phyloP scores from a whole-genome alignment of 73 alveolate species.

The Paramecium caudatum region DNA sequence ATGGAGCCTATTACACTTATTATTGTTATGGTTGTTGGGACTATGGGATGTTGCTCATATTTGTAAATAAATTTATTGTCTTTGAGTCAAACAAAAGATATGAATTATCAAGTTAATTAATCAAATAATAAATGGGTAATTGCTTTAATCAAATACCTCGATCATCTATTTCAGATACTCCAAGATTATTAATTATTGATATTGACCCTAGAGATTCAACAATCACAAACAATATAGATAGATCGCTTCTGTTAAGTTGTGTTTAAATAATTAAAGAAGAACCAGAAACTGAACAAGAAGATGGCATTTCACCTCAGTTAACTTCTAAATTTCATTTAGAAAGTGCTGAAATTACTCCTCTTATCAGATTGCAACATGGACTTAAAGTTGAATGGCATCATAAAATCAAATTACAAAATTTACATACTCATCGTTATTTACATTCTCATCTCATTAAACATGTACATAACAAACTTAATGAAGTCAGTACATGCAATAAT shows the following conservation, averaged over 20 bases:
- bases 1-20: background rate
- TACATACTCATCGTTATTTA: slow-evolving; percentile 17
- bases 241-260: background rate
- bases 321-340: background rate
- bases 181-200: background rate
- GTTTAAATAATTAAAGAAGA: slow-evolving; percentile 24
- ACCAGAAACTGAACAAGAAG: slow-evolving; percentile 40
- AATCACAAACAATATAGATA: background rate
- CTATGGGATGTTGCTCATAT: slow-evolving; percentile 57
- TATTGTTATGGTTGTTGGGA: slow-evolving; percentile 30
- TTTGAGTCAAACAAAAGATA: no score
- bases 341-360: background rate
- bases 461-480: slow-evolving; percentile 27
- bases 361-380: slow-evolving; percentile 4
- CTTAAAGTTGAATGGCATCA: slow-evolving; percentile 15
- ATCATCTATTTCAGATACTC: background rate
- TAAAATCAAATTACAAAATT: background rate
- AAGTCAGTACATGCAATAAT: slow-evolving; percentile 31
- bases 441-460: slow-evolving; percentile 14
- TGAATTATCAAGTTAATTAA: no score
- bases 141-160: background rate
- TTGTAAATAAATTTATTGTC: no score
- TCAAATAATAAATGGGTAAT: slow-evolving; percentile 25
- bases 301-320: background rate
- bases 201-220: background rate